Evolutionary conservation across 495 filamentous ascomycete genomes (phyloP).

Genomic region (Penicillium diatomitis): DNA sequence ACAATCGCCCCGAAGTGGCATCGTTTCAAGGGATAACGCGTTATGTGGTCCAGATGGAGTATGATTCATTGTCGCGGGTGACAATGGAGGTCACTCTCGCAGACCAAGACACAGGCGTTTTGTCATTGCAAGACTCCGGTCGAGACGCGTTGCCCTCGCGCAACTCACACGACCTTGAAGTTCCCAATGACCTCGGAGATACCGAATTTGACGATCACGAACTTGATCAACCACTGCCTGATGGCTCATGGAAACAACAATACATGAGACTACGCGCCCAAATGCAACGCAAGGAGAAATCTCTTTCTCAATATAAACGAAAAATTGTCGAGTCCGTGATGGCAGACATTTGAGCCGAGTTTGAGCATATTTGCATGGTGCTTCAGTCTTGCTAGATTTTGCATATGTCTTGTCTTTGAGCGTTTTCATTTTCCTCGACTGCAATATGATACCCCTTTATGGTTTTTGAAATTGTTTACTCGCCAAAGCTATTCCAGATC

Average conservation of each 20-base stretch:
- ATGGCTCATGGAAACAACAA: conserved; percentile 36
- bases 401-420: background rate
- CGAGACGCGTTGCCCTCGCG: background rate
- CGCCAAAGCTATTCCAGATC: too few relatives aligned
- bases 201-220: conserved; percentile 27
- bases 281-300: conserved; percentile 42
- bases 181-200: conserved; percentile 13
- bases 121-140: background rate
- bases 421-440: background rate
- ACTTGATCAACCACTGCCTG: conserved; percentile 14
- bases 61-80: conserved; percentile 19
- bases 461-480: background rate
- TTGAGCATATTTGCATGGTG: background rate
- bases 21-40: background rate
- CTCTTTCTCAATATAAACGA: conserved; percentile 41
- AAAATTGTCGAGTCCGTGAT: conserved; percentile 50
- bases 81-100: conserved; percentile 24
- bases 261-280: conserved; percentile 39
- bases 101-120: conserved; percentile 13
- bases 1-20: background rate
- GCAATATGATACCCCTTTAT: background rate
- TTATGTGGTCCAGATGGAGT: conserved; percentile 26
- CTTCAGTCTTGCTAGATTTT: background rate
- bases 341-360: conserved; percentile 31
- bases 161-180: background rate